Conservation (phyloP, 192 early-diverging fungal species). For the Chytriomyces confervae region DNA sequence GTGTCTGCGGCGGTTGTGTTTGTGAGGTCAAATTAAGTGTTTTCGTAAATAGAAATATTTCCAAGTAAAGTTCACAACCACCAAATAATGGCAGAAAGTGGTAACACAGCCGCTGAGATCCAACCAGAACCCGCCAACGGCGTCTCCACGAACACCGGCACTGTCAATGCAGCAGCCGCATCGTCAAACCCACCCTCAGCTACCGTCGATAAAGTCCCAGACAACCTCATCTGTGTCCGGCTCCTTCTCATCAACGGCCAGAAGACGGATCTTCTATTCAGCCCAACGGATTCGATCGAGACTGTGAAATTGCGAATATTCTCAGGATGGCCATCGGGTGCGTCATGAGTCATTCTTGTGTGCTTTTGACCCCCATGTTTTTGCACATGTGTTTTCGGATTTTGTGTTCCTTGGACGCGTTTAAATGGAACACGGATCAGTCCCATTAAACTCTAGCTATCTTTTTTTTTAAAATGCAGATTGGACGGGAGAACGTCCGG, state of each 20-base stretch:
- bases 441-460: background rate
- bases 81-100: no score
- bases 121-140: background rate
- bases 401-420: no score
- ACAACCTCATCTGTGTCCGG: conserved; percentile 51
- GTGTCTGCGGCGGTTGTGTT: no score
- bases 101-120: background rate
- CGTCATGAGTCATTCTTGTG: background rate
- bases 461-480: conserved; percentile 30
- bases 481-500: conserved; percentile 48
- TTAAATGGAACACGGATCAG: no score
- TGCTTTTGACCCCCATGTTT: background rate
- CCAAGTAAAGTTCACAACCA: no score
- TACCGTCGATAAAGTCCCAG: conserved; percentile 49
- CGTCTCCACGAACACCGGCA: background rate
- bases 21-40: no score
- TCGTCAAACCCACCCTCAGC: background rate
- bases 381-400: background rate
- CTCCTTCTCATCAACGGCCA: conserved; percentile 48
- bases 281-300: conserved; percentile 41
- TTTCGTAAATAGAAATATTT: no score
- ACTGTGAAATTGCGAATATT: conserved; percentile 38
- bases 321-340: conserved; percentile 46
- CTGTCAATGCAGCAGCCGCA: background rate
- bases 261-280: conserved; percentile 46